phyloP scores from a whole-genome alignment of 176 grass and related monocot genomes.

The Avena insularis region DNA sequence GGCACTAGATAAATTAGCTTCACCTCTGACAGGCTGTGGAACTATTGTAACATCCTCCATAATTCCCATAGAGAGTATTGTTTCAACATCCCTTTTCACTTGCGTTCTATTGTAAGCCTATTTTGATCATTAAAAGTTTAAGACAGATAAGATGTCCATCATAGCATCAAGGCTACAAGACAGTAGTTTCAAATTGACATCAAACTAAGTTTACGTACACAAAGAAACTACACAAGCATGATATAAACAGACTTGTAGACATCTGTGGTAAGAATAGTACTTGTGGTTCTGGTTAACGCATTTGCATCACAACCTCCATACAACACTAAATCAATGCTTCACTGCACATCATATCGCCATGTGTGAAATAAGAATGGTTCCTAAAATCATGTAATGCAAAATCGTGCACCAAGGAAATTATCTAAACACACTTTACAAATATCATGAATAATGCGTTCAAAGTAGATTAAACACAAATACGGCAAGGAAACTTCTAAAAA shows the following conservation, averaged over 20 bases:
- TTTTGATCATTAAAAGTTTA: conserved; percentile 33
- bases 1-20: conserved; percentile 41
- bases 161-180: conserved; percentile 16
- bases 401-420: conserved; percentile 24
- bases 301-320: conserved; percentile 29
- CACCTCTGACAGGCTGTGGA: conserved; percentile 84
- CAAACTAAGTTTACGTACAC: neutral
- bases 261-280: neutral
- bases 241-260: neutral
- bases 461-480: conserved; percentile 29
- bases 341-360: neutral
- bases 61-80: conserved; percentile 97
- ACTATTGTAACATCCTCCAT: conserved; percentile 96
- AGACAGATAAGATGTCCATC: conserved; percentile 23
- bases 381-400: conserved; percentile 4
- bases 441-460: conserved; percentile 35
- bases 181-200: neutral
- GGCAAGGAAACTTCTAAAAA: conserved; percentile 34
- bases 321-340: conserved; percentile 12
- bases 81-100: conserved; percentile 93
- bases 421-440: conserved; percentile 12
- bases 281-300: neutral
- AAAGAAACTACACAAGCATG: conserved; percentile 14
- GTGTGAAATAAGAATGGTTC: neutral
- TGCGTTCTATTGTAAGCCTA: conserved; percentile 88